A percentile compares a stretch with the other conserved stretches of the same genome.
phyloP scores from a whole-genome alignment of 495 filamentous ascomycete species.

The Extremus antarcticus region DNA sequence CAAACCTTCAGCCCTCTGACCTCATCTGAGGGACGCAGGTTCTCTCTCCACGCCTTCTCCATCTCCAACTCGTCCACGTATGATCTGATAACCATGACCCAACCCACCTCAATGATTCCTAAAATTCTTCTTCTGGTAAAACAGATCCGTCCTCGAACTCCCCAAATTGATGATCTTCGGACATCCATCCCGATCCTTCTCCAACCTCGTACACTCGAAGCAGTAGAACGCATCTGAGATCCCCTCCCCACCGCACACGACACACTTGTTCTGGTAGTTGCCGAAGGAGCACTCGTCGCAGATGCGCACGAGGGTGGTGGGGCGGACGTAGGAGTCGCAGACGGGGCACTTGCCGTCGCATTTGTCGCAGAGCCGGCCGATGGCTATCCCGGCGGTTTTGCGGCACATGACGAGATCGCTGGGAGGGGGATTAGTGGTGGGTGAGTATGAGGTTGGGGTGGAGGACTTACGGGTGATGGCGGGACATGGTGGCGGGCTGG shows the following conservation, averaged over 20 bases:
- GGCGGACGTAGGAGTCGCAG: conserved; percentile 97
- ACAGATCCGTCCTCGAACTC: conserved; percentile 86
- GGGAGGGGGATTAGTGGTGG: conserved; percentile 29
- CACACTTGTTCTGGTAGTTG: conserved; percentile 99
- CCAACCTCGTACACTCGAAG: conserved; percentile 93
- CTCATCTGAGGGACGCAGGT: no score
- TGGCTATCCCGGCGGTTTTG: conserved; percentile 94
- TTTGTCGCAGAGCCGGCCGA: conserved; percentile 98
- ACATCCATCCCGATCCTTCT: conserved; percentile 96
- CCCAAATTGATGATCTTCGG: conserved; percentile 99
- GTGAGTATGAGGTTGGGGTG: conserved; percentile 1
- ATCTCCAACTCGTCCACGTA: no score
- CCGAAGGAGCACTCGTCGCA: conserved; percentile 99
- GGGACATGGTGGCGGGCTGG: conserved; percentile 47
- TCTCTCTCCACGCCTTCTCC: no score
- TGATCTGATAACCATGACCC: no score
- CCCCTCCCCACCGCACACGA: conserved; percentile 96
- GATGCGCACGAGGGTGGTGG: conserved; percentile 92
- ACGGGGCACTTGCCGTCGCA: conserved; percentile 99
- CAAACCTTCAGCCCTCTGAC: no score
- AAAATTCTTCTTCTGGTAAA: conserved; percentile 62
- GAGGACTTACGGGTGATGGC: conserved; percentile 61
- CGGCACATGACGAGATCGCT: conserved; percentile 99
- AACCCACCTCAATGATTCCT: conserved; percentile 21
- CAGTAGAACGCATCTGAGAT: conserved; percentile 99